A percentile compares a stretch with the other conserved stretches of the same genome.
phyloP scores from a whole-genome alignment of 2,329 filamentous ascomycete genomes.

The Eurotiales sp. region DNA sequence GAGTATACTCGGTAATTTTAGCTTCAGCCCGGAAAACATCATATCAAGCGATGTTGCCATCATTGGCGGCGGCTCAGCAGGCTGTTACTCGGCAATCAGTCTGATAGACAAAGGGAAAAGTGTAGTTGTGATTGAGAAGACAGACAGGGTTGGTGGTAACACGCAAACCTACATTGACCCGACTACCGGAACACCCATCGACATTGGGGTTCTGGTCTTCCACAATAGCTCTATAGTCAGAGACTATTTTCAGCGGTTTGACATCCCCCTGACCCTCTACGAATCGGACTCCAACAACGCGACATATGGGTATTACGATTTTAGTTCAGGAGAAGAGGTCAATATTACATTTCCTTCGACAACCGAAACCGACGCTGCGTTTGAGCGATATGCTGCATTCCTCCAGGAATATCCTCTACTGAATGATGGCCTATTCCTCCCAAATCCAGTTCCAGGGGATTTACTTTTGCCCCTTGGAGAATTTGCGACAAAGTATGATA shows the following conservation, averaged over 20 bases:
- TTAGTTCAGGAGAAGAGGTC: slow-evolving; percentile 21
- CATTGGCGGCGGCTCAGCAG: slow-evolving; percentile 28
- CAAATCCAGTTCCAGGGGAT: slow-evolving; percentile 27
- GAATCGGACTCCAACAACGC: background rate
- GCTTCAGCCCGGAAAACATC: slow-evolving; percentile 6
- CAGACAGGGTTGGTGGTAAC: slow-evolving; percentile 25
- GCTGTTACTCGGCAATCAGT: slow-evolving; percentile 27
- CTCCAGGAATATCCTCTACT: slow-evolving; percentile 25
- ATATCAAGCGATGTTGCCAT: slow-evolving; percentile 24
- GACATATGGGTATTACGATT: slow-evolving; percentile 23
- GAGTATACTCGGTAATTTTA: background rate
- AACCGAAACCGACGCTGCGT: slow-evolving; percentile 12
- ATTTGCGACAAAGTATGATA: slow-evolving; percentile 24
- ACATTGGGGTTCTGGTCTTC: slow-evolving; percentile 28
- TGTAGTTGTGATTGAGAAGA: slow-evolving; percentile 26
- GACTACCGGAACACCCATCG: slow-evolving; percentile 18
- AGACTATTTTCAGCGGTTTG: background rate
- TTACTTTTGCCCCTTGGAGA: slow-evolving; percentile 27
- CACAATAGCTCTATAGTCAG: slow-evolving; percentile 17
- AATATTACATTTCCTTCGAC: slow-evolving; percentile 12
- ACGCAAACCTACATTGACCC: slow-evolving; percentile 25
- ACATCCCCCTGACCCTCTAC: background rate
- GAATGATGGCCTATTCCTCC: slow-evolving; percentile 22
- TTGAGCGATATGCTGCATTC: slow-evolving; percentile 15
- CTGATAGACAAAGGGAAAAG: slow-evolving; percentile 24